These are phyloP conservation scores for Ogataea henricii DNA, from an alignment of 805 yeast species.

Conservation along the genomic window DNA sequence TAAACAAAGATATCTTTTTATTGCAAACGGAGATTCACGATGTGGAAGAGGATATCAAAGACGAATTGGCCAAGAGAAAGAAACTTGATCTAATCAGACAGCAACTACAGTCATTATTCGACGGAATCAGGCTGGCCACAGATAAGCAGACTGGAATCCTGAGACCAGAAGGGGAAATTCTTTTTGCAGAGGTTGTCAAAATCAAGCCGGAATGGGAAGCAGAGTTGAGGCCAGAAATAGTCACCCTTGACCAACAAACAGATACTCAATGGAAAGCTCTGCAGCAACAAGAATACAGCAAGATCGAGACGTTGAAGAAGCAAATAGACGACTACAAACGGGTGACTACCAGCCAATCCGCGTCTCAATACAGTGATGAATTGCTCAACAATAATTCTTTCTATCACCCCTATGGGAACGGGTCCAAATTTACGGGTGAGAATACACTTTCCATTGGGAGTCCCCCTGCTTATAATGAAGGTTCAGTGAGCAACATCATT, in stretches of 20 bases:
- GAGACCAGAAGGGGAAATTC: constrained; percentile 29
- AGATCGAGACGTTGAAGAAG: constrained; percentile 30
- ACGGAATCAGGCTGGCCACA: constrained; percentile 23
- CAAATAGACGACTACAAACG: constrained; percentile 22
- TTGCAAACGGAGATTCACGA: constrained; percentile 32
- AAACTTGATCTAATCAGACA: constrained; percentile 27
- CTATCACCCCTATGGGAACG: constrained; percentile 1
- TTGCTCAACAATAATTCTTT: constrained; percentile 2
- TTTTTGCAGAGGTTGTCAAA: constrained; percentile 25
- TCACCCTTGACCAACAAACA: constrained; percentile 34
- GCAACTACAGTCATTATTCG: constrained; percentile 28
- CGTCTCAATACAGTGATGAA: constrained; percentile 1
- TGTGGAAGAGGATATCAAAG: constrained; percentile 36
- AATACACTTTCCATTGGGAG: constrained; percentile 16
- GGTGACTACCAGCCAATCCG: neutral
- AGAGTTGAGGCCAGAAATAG: constrained; percentile 32
- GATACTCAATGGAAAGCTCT: constrained; percentile 43
- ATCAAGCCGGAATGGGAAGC: constrained; percentile 36
- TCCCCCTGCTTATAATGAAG: constrained; percentile 19
- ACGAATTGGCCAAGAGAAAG: constrained; percentile 29
- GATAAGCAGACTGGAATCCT: constrained; percentile 34
- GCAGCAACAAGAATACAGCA: constrained; percentile 39
- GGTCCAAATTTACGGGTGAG: constrained; percentile 13
- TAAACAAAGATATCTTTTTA: constrained; percentile 31
- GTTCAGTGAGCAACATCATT: constrained; percentile 23